Base-by-base conservation (phyloP, 495 filamentous ascomycete species). In the Penicillium ochrochloron region DNA sequence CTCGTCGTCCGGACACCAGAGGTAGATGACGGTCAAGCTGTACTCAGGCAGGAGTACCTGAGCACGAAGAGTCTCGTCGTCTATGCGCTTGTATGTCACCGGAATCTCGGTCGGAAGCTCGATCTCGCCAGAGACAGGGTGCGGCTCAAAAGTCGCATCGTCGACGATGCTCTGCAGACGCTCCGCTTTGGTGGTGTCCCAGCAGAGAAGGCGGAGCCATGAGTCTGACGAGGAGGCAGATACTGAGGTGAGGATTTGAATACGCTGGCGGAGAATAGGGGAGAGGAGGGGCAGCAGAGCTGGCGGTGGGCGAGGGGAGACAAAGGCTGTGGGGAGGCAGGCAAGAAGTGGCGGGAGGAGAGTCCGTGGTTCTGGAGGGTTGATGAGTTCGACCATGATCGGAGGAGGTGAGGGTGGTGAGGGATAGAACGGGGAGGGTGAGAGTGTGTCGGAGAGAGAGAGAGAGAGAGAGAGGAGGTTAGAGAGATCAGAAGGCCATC, bases 141-240 rank as follows among this genome's bases (percentile, higher is more conserved):
- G 95, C 25, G 92, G 92, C 69, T 97, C 91, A 46, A 97, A 86
- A 29, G 77, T 80, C 35, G 92, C 85, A 33, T 82, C 84, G 66
- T 87, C 83, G 25, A 94, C 84, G 35, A 91, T 78, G 17, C 81
- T 78, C 12, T 84, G 84, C 17, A 99, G 83, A 61, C 81, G 85
- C 33, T 90, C 79, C 3, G 89, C 92, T 58, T 88, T 88, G 14
- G 81, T 74, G 0, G 81, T 60, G 60, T 94, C 89, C 87, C 96
- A 99, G 69, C 88, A 93, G n/a, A 99, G 84, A n/a, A 97, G 78
- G 2, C 86, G 83, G 10, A 97, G 87, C 95, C 95, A 99, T 64
- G 92, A 90, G 21, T 94, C 91, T 1, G 83, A 79, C 56, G 85
- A 80, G 27, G 88, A 85, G 1, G 82, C 75, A 19, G 75, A 70